Base-by-base conservation (phyloP, 371 early-diverging fungal species). In the Lichtheimia ornata region DNA sequence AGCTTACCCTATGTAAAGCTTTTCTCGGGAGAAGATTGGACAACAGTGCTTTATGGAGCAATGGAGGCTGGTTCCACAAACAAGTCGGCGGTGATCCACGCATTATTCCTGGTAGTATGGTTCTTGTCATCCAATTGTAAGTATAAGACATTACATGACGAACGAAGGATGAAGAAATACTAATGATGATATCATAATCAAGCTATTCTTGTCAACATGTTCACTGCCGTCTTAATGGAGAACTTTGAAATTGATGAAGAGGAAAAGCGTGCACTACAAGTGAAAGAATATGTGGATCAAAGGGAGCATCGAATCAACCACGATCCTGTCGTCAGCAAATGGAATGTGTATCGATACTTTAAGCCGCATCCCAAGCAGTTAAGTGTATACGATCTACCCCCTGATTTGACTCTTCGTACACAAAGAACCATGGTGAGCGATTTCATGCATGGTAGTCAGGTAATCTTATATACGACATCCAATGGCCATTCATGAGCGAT, bases 11-110 rank as follows among this genome's bases (percentile, higher is more conserved):
- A 11, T 45, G 5, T 59, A 50, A 62, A 84, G 84, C 53, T 89
- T 15, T 86, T 89, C 64, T 86, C 88, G 18, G 88, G 87, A 25
- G 87, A 87, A 55, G 80, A 87, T 66, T 89, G 89, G 89, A 84
- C 88, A 0, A 80, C 77, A 14, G 76, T 86, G 14, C 60, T 89
- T 13, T 86, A 84, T 52, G 71, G 67, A 56, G 74, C 73, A 4
- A 84, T 88, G 80, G 67, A 73, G 25, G 68, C 66, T 7, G 77
- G 76, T 14, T 59, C 65, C 12, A 58, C 73, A 0, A 69, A 62
- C 22, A 45, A 58, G 1, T 79, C 83, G 24, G 73, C 76, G 43
- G 73, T 73, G 14, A 64, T 83, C 11, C 71, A 82, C 43, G 85
- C 82, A 0, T 58, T 87, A 5, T 88, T 86, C 61, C 61, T 86